Conservation (phyloP, 371 early-diverging fungal genomes). For the Edhazardia aedis region DNA sequence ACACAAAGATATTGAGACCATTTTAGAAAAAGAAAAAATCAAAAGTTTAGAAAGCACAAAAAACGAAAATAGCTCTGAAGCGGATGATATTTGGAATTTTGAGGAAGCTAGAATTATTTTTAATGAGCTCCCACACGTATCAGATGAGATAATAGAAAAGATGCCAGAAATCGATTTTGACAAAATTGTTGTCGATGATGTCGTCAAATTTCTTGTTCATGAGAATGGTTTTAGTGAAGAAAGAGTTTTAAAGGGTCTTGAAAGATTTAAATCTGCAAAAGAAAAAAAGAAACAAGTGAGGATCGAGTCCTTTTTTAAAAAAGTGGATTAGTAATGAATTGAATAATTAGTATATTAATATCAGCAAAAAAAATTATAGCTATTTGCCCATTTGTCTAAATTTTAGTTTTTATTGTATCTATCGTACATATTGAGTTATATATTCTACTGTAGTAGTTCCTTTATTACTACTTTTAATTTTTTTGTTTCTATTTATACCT, state of each 20-base stretch:
- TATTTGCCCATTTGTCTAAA: too few relatives aligned
- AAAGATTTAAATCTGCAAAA: constrained; percentile 46
- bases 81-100: constrained; percentile 70
- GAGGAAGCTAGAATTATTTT: constrained; percentile 73
- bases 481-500: too few relatives aligned
- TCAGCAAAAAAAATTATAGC: too few relatives aligned
- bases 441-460: too few relatives aligned
- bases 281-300: neutral
- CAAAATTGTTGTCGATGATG: constrained; percentile 61
- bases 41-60: constrained; percentile 20
- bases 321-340: too few relatives aligned
- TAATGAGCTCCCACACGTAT: constrained; percentile 54
- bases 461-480: too few relatives aligned
- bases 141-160: constrained; percentile 50
- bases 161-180: constrained; percentile 58
- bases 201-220: constrained; percentile 65
- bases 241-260: constrained; percentile 61
- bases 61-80: constrained; percentile 16
- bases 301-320: constrained; percentile 61
- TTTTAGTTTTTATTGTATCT: too few relatives aligned
- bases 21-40: constrained; percentile 49
- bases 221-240: constrained; percentile 87
- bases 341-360: too few relatives aligned
- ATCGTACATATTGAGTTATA: too few relatives aligned
- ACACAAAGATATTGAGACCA: constrained; percentile 63